Percentiles rank a stretch among this genome's conserved stretches.
Evolutionary conservation across 768 basidiomycete genomes (phyloP).

Genomic region (Nidularia pulvinata): DNA sequence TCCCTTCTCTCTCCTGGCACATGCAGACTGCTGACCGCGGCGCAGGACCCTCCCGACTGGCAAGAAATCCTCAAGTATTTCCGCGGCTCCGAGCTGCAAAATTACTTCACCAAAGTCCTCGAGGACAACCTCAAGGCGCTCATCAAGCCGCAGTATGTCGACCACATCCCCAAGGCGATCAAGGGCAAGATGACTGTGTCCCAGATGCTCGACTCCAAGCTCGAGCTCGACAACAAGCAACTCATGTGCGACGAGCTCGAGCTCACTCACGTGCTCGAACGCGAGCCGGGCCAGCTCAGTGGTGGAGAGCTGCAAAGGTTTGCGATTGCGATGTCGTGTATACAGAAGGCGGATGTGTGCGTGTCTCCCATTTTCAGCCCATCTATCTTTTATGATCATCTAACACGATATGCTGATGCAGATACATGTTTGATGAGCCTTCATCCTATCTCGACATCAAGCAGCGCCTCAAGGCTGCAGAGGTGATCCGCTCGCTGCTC

Average conservation of each 20-base stretch:
- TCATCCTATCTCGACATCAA: constrained; percentile 97
- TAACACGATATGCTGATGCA: too few relatives aligned
- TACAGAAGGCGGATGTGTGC: constrained; percentile 94
- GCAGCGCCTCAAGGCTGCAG: constrained; percentile 93
- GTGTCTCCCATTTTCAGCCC: constrained; percentile 18
- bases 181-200: constrained; percentile 86
- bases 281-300: constrained; percentile 84
- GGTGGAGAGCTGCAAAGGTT: constrained; percentile 99
- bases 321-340: constrained; percentile 96
- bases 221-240: constrained; percentile 88
- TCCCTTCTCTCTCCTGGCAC: not conserved
- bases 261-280: constrained; percentile 80
- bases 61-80: constrained; percentile 98
- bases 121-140: constrained; percentile 99
- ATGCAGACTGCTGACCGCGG: not conserved
- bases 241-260: constrained; percentile 86
- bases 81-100: constrained; percentile 97
- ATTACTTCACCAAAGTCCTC: constrained; percentile 99
- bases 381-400: constrained; percentile 3
- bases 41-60: constrained; percentile 97
- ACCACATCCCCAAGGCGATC: constrained; percentile 96
- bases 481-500: constrained; percentile 90
- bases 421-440: constrained; percentile 99
- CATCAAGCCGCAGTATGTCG: constrained; percentile 99
- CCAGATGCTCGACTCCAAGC: constrained; percentile 91